These are phyloP conservation scores for Spinacia oleracea DNA, from an alignment of 179 eudicot species.

Conservation along the genomic window DNA sequence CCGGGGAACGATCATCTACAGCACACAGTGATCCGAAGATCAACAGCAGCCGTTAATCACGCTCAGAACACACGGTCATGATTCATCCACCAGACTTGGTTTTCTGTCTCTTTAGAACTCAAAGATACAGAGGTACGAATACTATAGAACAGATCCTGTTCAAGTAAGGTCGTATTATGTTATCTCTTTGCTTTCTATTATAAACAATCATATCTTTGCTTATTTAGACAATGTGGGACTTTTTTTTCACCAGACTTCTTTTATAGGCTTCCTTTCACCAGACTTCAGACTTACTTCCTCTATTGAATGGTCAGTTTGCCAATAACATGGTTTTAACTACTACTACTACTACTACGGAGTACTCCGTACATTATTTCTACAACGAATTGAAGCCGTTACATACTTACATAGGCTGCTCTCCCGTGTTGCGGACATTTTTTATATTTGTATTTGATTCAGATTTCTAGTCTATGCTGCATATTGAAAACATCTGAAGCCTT, in stretches of 20 bases:
- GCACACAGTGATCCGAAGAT: background rate
- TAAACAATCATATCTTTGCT: background rate
- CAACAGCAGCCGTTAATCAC: slow-evolving; percentile 30
- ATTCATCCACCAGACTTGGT: slow-evolving; percentile 35
- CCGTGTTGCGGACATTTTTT: too few species aligned
- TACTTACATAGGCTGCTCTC: background rate
- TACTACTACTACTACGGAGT: too few species aligned
- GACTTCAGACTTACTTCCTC: too few species aligned
- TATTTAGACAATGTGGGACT: background rate
- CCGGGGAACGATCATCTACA: slow-evolving; percentile 25
- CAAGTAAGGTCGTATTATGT: slow-evolving; percentile 19
- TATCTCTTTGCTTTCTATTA: too few species aligned
- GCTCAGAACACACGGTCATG: slow-evolving; percentile 29
- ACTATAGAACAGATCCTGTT: slow-evolving; percentile 20
- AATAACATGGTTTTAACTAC: too few species aligned
- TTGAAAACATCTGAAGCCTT: too few species aligned
- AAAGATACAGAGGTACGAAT: slow-evolving; percentile 25
- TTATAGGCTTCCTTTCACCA: too few species aligned
- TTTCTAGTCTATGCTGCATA: too few species aligned
- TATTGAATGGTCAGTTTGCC: too few species aligned
- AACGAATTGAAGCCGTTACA: background rate
- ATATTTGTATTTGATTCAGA: too few species aligned
- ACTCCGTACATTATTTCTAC: too few species aligned
- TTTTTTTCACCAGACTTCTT: too few species aligned
- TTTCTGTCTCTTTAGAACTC: slow-evolving; percentile 34